Base-by-base conservation (phyloP, 2,329 filamentous ascomycete genomes). In the Exophiala aquamarina region DNA sequence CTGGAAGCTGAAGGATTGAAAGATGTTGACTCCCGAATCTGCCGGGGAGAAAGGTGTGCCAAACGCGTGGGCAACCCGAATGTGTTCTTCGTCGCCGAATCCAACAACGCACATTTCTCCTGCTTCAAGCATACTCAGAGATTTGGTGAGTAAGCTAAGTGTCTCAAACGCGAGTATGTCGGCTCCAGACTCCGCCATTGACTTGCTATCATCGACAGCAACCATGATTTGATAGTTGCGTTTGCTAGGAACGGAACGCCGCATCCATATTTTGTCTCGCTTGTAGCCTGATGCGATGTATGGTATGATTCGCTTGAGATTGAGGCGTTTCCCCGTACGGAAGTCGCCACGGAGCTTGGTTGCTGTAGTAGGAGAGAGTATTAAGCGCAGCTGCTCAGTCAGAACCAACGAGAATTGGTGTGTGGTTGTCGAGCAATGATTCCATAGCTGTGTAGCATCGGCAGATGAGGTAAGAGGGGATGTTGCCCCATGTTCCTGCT, bases 261-360 rank as follows among this genome's bases (percentile, higher is more conserved):
- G 87, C 86, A 98, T 95, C 93, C 93, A 99, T 70, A 99, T 99
- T 77, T 98, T 98, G 79, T 99, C 93, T 51, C 93, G 88, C 76
- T 96, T 97, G 78, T 96, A 98, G 64, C 87, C 86, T 0, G 91
- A 97, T 1, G 94, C 93, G 59, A 99, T 97, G 72, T 98, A 99
- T 0, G 94, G 93, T 61, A 99, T 98, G 70, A 99, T 98, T 59
- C 92, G 89, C 71, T 97, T 97, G 75, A 99, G 95, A 70, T 97
- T 98, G 60, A 99, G 88, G 0, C 93, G 86, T 68, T 99, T 98
- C 54, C 93, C 93, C 0, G 93, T 98, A 58, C 93, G 88, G 79
- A 95, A 97, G 58, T 95, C 90, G 34, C 93, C 93, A 2, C 92
- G 91, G 53, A 98, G 87, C 64, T 97, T 98, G 29, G 93, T 97